phyloP scores from a whole-genome alignment of 2,329 filamentous ascomycete genomes.

The Aquanectria penicillioides region DNA sequence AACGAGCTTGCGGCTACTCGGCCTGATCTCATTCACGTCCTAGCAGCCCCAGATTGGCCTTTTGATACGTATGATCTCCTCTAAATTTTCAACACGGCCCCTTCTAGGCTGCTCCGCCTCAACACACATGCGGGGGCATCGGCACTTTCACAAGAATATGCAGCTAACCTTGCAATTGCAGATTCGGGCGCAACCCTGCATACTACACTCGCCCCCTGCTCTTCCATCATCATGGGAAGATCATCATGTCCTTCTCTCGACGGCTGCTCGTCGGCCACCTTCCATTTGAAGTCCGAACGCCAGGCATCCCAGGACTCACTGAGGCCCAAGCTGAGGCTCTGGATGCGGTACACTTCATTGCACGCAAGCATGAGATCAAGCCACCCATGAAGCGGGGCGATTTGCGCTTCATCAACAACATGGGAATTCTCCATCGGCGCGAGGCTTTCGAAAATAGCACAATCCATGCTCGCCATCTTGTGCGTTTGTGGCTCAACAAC shows the following conservation, averaged over 20 bases:
- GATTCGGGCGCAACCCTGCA: background rate
- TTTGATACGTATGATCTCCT: conserved; percentile 10
- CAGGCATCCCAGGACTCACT: conserved; percentile 60
- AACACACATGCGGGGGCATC: too few species aligned
- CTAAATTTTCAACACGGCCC: background rate
- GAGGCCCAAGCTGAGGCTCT: conserved; percentile 59
- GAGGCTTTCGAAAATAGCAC: conserved; percentile 54
- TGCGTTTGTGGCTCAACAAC: conserved; percentile 57
- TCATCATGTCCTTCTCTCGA: conserved; percentile 1
- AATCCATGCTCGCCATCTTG: conserved; percentile 35
- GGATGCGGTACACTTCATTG: conserved; percentile 56
- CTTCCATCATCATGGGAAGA: conserved; percentile 1
- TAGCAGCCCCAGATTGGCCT: conserved; percentile 49
- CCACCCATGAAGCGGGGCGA: conserved; percentile 56
- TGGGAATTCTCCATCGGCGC: conserved; percentile 58
- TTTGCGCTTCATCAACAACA: conserved; percentile 61
- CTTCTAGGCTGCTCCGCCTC: too few species aligned
- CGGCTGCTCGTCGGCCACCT: conserved; percentile 10
- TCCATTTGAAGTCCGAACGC: background rate
- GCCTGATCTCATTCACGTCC: conserved; percentile 65
- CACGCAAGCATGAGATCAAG: conserved; percentile 51
- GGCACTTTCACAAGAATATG: too few species aligned
- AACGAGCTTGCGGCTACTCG: conserved; percentile 66
- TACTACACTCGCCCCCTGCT: conserved; percentile 11
- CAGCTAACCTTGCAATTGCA: background rate